Conservation (phyloP, 768 basidiomycete species). For the Lepiota brunneoincarnata region DNA sequence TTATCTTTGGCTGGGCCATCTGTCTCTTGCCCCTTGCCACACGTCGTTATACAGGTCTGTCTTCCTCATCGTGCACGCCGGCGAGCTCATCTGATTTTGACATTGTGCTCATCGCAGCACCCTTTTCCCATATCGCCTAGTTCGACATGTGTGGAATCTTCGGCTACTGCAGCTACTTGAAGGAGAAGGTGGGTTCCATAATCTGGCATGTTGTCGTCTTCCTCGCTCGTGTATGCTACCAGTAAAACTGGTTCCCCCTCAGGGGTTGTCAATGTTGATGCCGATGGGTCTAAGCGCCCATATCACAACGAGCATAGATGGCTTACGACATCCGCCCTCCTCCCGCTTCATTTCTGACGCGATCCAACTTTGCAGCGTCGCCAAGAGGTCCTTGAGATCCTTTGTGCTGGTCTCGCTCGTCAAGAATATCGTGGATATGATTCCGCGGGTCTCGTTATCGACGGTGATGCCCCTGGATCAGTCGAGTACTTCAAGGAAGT, state of each 20-base stretch:
- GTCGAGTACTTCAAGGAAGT: conserved; percentile 94
- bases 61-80: neutral
- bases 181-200: conserved; percentile 75
- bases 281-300: neutral
- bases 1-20: neutral
- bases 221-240: neutral
- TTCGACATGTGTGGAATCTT: conserved; percentile 91
- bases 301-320: neutral
- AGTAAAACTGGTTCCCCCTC: neutral
- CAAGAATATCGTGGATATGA: conserved; percentile 99
- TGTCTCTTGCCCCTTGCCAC: conserved; percentile 14
- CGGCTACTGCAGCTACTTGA: conserved; percentile 90
- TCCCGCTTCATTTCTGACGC: conserved; percentile 15
- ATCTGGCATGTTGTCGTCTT: conserved; percentile 2
- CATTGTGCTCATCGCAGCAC: neutral
- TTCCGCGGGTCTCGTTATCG: conserved; percentile 86
- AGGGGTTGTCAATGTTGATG: neutral
- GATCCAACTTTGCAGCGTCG: conserved; percentile 57
- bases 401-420: conserved; percentile 87
- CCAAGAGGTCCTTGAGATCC: conserved; percentile 86
- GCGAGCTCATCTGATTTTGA: conserved; percentile 6
- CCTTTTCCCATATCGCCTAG: conserved; percentile 11
- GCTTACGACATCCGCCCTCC: neutral
- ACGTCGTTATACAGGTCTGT: conserved; percentile 21
- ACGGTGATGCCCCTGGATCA: conserved; percentile 81